These are phyloP conservation scores for Phytophthora cryptogea DNA, from an alignment of 352 stramenopile genomes.

Conservation along the genomic window DNA sequence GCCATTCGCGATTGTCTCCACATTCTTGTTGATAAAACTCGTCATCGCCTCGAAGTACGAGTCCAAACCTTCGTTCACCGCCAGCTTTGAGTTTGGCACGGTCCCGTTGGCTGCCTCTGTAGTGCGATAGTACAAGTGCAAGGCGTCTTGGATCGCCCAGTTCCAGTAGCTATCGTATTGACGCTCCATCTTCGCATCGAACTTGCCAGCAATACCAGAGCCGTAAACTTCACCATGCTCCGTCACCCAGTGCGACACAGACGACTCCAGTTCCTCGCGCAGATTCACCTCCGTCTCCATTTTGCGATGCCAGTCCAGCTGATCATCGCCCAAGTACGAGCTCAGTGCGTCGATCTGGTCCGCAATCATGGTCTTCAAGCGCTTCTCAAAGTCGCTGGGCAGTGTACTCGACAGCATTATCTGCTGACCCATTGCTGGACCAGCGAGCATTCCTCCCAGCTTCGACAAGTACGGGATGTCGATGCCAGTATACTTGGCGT, in stretches of 20 bases:
- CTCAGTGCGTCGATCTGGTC: conserved; percentile 57
- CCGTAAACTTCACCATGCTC: conserved; percentile 68
- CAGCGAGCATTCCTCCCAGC: conserved; percentile 38
- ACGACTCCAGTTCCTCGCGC: conserved; percentile 56
- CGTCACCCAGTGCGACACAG: conserved; percentile 49
- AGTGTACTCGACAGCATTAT: conserved; percentile 34
- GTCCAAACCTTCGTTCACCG: conserved; percentile 33
- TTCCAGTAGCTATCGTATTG: conserved; percentile 86
- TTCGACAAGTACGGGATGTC: conserved; percentile 61
- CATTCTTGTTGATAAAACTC: conserved; percentile 46
- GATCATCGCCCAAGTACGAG: conserved; percentile 51
- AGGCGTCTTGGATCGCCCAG: conserved; percentile 72
- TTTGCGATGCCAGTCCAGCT: conserved; percentile 53
- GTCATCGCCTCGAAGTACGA: conserved; percentile 47
- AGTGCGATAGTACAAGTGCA: conserved; percentile 65
- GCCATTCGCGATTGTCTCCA: conserved; percentile 33
- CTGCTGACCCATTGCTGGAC: conserved; percentile 36
- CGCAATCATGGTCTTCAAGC: conserved; percentile 58
- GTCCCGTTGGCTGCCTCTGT: conserved; percentile 27
- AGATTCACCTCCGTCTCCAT: conserved; percentile 53
- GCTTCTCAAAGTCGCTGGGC: conserved; percentile 55
- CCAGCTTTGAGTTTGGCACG: conserved; percentile 18
- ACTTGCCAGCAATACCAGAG: conserved; percentile 57
- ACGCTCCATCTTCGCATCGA: conserved; percentile 74
- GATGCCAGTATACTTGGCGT: conserved; percentile 61